phyloP scores from a whole-genome alignment of 495 filamentous ascomycete genomes.

The Talaromyces borbonicus region DNA sequence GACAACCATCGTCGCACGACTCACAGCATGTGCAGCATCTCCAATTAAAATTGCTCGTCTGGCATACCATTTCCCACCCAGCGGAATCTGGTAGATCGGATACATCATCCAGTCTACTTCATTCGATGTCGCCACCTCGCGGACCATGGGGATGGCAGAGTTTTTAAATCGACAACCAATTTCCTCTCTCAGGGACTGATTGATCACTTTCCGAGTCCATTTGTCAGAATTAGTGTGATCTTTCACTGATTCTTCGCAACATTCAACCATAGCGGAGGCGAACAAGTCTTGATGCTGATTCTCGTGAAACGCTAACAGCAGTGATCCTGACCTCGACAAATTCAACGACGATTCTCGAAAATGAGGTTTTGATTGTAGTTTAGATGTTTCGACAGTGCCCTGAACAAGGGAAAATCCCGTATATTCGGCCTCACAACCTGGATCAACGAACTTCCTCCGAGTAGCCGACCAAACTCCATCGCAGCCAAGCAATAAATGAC shows the following conservation, averaged over 20 bases:
- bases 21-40: slow-evolving; percentile 51
- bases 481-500: slow-evolving; percentile 49
- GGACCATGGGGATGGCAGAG: slow-evolving; percentile 36
- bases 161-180: slow-evolving; percentile 36
- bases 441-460: slow-evolving; percentile 43
- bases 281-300: slow-evolving; percentile 36
- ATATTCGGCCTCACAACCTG: slow-evolving; percentile 38
- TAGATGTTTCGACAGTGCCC: slow-evolving; percentile 23
- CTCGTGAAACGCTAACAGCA: slow-evolving; percentile 43
- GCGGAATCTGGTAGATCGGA: slow-evolving; percentile 47
- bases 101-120: slow-evolving; percentile 45
- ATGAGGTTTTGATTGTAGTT: slow-evolving; percentile 3
- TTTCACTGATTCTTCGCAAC: slow-evolving; percentile 28
- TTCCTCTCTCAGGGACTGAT: slow-evolving; percentile 27
- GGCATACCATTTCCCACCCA: slow-evolving; percentile 40
- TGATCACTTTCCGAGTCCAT: slow-evolving; percentile 5
- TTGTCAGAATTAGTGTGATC: slow-evolving; percentile 32
- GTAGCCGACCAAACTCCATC: slow-evolving; percentile 55
- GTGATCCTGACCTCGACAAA: slow-evolving; percentile 42
- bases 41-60: slow-evolving; percentile 43
- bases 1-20: slow-evolving; percentile 12
- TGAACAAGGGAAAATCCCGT: slow-evolving; percentile 49
- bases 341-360: slow-evolving; percentile 41
- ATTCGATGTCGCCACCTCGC: slow-evolving; percentile 28
- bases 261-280: slow-evolving; percentile 45